These are phyloP conservation scores for Pestalotiopsis sp. DNA, from an alignment of 2,329 filamentous ascomycete genomes.

Conservation along the genomic window DNA sequence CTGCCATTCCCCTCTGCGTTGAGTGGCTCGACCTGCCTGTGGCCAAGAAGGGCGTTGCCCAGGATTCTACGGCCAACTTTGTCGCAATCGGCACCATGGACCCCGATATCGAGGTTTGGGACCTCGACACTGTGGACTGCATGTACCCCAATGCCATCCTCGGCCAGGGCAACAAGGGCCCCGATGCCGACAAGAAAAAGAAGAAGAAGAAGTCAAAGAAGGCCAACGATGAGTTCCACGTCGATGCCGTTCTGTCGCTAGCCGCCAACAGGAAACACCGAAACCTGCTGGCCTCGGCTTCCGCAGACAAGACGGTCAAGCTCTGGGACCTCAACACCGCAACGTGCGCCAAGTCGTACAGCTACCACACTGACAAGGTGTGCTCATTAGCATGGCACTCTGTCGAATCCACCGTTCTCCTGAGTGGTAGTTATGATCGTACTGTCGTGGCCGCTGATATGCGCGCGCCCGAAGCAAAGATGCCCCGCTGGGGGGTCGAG, in stretches of 20 bases:
- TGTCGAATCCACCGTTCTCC: slow-evolving; percentile 80
- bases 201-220: slow-evolving; percentile 91
- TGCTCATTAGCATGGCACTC: slow-evolving; percentile 95
- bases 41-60: slow-evolving; percentile 65
- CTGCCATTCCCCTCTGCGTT: slow-evolving; percentile 90
- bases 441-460: slow-evolving; percentile 96
- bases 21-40: slow-evolving; percentile 97
- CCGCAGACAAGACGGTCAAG: slow-evolving; percentile 96
- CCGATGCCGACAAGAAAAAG: slow-evolving; percentile 70
- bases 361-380: slow-evolving; percentile 96
- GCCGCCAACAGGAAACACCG: slow-evolving; percentile 92
- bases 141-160: slow-evolving; percentile 98
- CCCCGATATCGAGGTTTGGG: slow-evolving; percentile 98
- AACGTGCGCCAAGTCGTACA: slow-evolving; percentile 93
- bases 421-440: slow-evolving; percentile 93
- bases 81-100: slow-evolving; percentile 97
- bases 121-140: slow-evolving; percentile 92
- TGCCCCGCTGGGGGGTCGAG: slow-evolving; percentile 88
- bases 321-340: slow-evolving; percentile 94
- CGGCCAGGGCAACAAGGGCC: slow-evolving; percentile 67
- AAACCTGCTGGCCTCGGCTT: slow-evolving; percentile 91
- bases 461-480: slow-evolving; percentile 84
- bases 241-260: slow-evolving; percentile 89
- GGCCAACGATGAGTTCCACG: slow-evolving; percentile 89
- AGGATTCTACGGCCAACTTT: slow-evolving; percentile 79